These are phyloP conservation scores for Mollisia scopiformis DNA, from an alignment of 2,329 filamentous ascomycete species.

Conservation along the genomic window DNA sequence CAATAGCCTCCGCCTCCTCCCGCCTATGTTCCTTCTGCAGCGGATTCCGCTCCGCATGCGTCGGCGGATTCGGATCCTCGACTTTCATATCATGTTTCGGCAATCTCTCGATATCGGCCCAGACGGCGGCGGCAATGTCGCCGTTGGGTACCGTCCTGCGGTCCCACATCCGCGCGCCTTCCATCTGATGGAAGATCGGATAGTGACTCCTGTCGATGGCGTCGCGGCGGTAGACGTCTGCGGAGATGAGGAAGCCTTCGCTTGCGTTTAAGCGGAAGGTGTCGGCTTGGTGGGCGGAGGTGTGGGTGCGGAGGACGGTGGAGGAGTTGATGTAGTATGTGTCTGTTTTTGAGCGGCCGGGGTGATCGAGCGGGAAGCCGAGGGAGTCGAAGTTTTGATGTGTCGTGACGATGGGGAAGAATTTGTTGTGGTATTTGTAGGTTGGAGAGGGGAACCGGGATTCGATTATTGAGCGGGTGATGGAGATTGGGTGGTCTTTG, in stretches of 20 bases:
- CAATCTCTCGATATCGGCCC: conserved; percentile 70
- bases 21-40: conserved; percentile 74
- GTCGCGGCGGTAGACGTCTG: conserved; percentile 94
- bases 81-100: conserved; percentile 77
- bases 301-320: conserved; percentile 89
- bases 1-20: conserved; percentile 82
- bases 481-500: conserved; percentile 84
- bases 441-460: conserved; percentile 76
- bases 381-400: conserved; percentile 96
- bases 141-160: conserved; percentile 59
- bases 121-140: conserved; percentile 67
- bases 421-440: conserved; percentile 76
- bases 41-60: conserved; percentile 79
- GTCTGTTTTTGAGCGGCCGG: conserved; percentile 83
- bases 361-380: conserved; percentile 85
- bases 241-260: conserved; percentile 85
- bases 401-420: conserved; percentile 83
- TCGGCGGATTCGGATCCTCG: conserved; percentile 80
- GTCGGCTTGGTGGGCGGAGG: conserved; percentile 88
- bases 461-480: conserved; percentile 91
- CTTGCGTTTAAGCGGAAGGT: conserved; percentile 73
- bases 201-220: conserved; percentile 95
- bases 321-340: conserved; percentile 92
- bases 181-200: conserved; percentile 98
- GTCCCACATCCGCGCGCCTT: conserved; percentile 90